Conservation (phyloP, 2,329 filamentous ascomycete genomes). For the Beauveria bassiana region DNA sequence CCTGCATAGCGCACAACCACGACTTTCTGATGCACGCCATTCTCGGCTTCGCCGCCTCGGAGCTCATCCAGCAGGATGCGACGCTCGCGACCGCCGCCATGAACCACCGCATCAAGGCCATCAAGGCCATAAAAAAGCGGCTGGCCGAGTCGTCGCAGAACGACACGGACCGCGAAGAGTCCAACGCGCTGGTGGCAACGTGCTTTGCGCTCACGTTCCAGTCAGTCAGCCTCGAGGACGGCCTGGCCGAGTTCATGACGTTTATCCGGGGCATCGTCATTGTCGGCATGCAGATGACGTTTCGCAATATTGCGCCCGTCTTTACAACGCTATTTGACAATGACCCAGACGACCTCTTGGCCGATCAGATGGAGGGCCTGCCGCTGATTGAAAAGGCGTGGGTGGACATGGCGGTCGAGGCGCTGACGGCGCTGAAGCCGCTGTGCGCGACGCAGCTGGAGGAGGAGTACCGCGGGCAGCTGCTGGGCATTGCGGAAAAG, state of each 20-base stretch:
- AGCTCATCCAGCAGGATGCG: slow-evolving; percentile 45
- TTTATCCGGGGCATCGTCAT: slow-evolving; percentile 51
- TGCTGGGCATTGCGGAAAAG: slow-evolving; percentile 41
- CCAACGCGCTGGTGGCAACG: slow-evolving; percentile 51
- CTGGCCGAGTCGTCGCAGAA: slow-evolving; percentile 35
- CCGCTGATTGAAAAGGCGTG: slow-evolving; percentile 38
- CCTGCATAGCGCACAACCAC: slow-evolving; percentile 58
- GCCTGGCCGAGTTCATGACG: slow-evolving; percentile 52
- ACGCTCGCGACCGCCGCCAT: slow-evolving; percentile 51
- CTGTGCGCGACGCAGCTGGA: slow-evolving; percentile 38
- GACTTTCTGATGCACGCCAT: slow-evolving; percentile 66
- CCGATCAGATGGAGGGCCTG: slow-evolving; percentile 36
- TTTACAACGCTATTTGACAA: slow-evolving; percentile 39
- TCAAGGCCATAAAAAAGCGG: slow-evolving; percentile 52
- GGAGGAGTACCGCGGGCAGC: slow-evolving; percentile 35
- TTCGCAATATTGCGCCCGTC: slow-evolving; percentile 39
- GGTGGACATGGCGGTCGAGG: slow-evolving; percentile 38
- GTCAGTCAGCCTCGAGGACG: slow-evolving; percentile 49
- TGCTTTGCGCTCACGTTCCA: slow-evolving; percentile 54
- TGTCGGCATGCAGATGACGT: slow-evolving; percentile 46
- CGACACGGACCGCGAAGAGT: slow-evolving; percentile 40
- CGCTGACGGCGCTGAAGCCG: slow-evolving; percentile 34
- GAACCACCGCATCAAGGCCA: slow-evolving; percentile 56
- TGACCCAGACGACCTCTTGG: slow-evolving; percentile 33
- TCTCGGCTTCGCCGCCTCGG: slow-evolving; percentile 58